Evolutionary conservation across 1,284 basidiomycete genomes (phyloP).

Genomic region (Moesziomyces parantarcticus): DNA sequence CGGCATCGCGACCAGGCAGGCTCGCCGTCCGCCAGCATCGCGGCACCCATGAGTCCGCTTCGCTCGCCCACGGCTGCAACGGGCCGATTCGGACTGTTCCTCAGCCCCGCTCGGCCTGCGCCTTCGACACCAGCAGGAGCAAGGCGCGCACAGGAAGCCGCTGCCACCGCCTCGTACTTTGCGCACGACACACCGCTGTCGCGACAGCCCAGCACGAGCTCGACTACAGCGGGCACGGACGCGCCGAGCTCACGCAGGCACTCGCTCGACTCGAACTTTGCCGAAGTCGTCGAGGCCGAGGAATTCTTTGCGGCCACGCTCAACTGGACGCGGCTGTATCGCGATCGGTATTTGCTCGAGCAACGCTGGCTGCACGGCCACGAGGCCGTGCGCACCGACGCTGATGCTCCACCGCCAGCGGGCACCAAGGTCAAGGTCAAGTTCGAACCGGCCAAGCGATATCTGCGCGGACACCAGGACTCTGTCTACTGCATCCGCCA

Average conservation of each 20-base stretch:
- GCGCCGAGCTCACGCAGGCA: conserved; percentile 5
- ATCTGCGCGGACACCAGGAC: conserved; percentile 52
- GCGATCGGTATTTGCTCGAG: conserved; percentile 33
- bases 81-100: conserved; percentile 37
- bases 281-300: conserved; percentile 32
- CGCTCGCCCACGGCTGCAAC: conserved; percentile 36
- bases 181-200: conserved; percentile 8
- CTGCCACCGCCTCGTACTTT: conserved; percentile 14
- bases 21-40: not conserved
- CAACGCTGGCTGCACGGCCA: conserved; percentile 33
- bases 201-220: conserved; percentile 17
- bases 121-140: conserved; percentile 36
- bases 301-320: conserved; percentile 36
- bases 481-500: conserved; percentile 56
- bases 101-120: conserved; percentile 23
- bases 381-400: not conserved
- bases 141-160: conserved; percentile 31
- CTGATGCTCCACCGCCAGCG: no score
- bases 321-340: conserved; percentile 39
- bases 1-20: not conserved
- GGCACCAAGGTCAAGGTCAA: not conserved
- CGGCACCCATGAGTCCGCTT: conserved; percentile 26
- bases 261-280: conserved; percentile 18
- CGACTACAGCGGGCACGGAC: not conserved
- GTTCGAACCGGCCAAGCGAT: conserved; percentile 39